Evolutionary conservation across 192 early-diverging fungal genomes (phyloP), one percentile per base, ranked within the genome.

Genomic region (Backusella mclennaniae): DNA sequence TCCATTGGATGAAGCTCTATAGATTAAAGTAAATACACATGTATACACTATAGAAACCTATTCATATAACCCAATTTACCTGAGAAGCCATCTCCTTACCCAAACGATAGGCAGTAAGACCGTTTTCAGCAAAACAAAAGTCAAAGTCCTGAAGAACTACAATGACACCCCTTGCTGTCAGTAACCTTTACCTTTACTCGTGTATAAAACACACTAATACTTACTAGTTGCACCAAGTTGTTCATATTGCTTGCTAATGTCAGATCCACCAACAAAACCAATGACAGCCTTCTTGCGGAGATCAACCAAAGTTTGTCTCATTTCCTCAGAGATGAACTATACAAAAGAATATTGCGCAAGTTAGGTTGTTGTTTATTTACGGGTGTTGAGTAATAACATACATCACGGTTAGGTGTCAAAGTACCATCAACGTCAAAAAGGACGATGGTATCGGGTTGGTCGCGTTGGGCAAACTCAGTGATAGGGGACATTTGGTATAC

Each of bases 401-500:
- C 96, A 84, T 91, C 85, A 83, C 98, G 95, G 44, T 96, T 97
- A 44, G 96, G 97, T 11, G 96, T 97, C 70, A 99, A 83, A 14
- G 98, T 98, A 66, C 97, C 98, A 82, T 99, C 98, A 53, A 99
- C 96, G 86, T 99, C 96, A 79, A 98, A 98, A 39, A 98, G 91
- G 56, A 92, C 91, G 78, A 98, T 87, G 80, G 92, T 96, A 81
- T 93, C 88, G 41, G 96, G 93, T 35, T 87, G 84, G 67, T 89
- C 84, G 78, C 92, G 90, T 78, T 89, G 85, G 73, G 89, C 14
- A 53, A 86, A 89, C 31, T 38, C 42, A 21, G 63, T 75, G 19
- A 75, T 31, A 29, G 74, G 63, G 67, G 74, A 75, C 74, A 75
- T 78, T 41, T 66, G 67, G 41, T 69, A 44, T 21, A 63, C 19